These are phyloP conservation scores for Fusarium sp. DNA, from an alignment of 2,329 filamentous ascomycete species.

Conservation along the genomic window DNA sequence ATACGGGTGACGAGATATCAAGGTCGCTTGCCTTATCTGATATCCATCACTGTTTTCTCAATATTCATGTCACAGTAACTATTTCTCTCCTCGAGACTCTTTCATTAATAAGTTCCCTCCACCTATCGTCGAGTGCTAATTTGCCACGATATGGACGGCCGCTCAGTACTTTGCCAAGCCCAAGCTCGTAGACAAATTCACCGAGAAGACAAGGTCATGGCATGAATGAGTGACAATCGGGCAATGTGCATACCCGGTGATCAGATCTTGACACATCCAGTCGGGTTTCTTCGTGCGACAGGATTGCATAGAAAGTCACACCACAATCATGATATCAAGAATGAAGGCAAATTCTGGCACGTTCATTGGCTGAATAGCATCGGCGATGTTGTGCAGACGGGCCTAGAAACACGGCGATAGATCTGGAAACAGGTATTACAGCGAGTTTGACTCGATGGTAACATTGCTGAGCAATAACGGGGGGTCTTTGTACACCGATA, in stretches of 20 bases:
- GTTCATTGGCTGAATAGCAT: background rate
- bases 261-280: background rate
- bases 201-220: background rate
- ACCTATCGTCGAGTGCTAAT: background rate
- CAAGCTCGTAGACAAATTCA: background rate
- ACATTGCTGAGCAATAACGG: background rate
- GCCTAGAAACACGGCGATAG: background rate
- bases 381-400: background rate
- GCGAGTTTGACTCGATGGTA: background rate
- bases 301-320: background rate
- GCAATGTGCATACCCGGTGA: background rate
- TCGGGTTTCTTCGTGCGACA: background rate
- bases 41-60: background rate
- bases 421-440: background rate
- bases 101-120: background rate
- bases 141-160: background rate
- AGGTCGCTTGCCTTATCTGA: background rate
- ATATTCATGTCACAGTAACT: background rate
- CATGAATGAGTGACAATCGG: background rate
- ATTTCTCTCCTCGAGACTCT: fast-evolving
- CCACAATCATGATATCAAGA: background rate
- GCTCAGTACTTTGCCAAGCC: background rate
- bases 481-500: background rate
- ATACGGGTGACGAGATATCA: background rate
- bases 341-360: background rate